Evolutionary conservation across 2,329 filamentous ascomycete genomes (phyloP), one percentile per base, ranked within the genome.

Genomic region (Fusarium torulosum): DNA sequence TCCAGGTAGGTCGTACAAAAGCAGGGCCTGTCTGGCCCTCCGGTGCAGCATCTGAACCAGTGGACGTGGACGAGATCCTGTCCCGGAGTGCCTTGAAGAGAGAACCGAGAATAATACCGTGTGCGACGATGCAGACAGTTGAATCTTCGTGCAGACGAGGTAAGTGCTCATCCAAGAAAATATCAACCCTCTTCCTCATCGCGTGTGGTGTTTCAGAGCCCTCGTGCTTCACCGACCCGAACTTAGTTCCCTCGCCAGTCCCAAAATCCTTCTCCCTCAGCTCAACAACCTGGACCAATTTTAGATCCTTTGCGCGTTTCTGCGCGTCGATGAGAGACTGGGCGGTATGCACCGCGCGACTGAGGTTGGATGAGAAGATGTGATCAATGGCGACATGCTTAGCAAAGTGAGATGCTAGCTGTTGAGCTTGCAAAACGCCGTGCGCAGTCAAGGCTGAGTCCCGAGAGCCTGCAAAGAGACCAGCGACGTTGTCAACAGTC

Each of bases 401-500:
- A 2, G 80, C 78, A 7, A 97, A 85, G 72, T 91, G 84, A 17
- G 84, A 76, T 27, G 88, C 93, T 1, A 97, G 84, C 29, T 88
- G 87, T 43, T 85, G 86, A n/a, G 91, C 88, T 78, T 97, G 94
- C 47, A 94, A 84, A 51, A 91, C 85, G 56, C 94, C 94, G 79
- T 97, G 92, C 66, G 88, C 90, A 23, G 94, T 97, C 71, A 97
- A 83, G 40, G 88, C 82, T 2, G 93, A 95, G 79, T 97, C 92
- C 76, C 89, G 91, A 51, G 88, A 87, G 61, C 94, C 94, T 71
- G 94, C 94, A 52, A 91, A 94, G 61, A 92, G 79, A 54, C 89
- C 86, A 40, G 90, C 91, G 59, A 96, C 90, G 77, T 97, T 97
- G 80, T 97, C 92, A 68, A 96, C 91, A 17, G 93, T 95, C 81